A percentile compares a stretch with the other conserved stretches of the same genome.
Evolutionary conservation across 1,284 basidiomycete species (phyloP).

Genomic region (Rhodotorula mucilaginosa): DNA sequence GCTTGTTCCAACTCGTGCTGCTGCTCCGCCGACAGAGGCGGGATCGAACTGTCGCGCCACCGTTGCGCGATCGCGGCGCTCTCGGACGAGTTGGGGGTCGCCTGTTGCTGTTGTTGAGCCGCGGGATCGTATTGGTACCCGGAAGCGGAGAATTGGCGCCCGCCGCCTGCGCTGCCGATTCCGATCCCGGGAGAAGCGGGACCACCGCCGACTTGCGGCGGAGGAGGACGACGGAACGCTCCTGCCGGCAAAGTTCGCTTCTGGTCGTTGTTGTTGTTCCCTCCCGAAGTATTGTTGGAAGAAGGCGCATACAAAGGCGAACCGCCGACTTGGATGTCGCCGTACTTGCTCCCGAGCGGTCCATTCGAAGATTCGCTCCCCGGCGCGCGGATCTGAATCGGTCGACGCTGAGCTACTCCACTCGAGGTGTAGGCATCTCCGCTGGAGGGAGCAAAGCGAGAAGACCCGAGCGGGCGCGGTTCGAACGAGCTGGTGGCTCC

Average conservation of each 20-base stretch:
- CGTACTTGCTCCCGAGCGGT: constrained; percentile 34
- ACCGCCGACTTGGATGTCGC: constrained; percentile 31
- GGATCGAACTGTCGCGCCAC: constrained; percentile 12
- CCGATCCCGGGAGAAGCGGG: neutral
- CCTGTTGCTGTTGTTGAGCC: neutral
- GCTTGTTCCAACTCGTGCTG: neutral
- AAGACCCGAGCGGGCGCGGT: constrained; percentile 15
- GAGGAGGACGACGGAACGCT: constrained; percentile 24
- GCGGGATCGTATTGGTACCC: constrained; percentile 15
- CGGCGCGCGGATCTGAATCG: constrained; percentile 23
- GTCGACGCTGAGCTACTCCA: constrained; percentile 6
- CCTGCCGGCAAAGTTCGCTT: constrained; percentile 30
- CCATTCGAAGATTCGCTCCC: constrained; percentile 1
- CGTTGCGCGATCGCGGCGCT: constrained; percentile 16
- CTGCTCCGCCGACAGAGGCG: neutral
- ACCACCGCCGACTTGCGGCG: neutral
- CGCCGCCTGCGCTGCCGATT: neutral
- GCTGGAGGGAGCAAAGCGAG: too few species aligned
- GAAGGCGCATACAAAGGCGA: constrained; percentile 1
- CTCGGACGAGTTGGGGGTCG: constrained; percentile 7
- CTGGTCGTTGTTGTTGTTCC: neutral
- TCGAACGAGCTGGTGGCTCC: constrained; percentile 6
- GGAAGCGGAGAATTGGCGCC: constrained; percentile 12
- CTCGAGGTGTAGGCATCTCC: neutral
- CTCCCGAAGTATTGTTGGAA: too few species aligned